Evolutionary conservation across 352 stramenopile genomes (phyloP).

Genomic region (Elongisporangium prolatum): DNA sequence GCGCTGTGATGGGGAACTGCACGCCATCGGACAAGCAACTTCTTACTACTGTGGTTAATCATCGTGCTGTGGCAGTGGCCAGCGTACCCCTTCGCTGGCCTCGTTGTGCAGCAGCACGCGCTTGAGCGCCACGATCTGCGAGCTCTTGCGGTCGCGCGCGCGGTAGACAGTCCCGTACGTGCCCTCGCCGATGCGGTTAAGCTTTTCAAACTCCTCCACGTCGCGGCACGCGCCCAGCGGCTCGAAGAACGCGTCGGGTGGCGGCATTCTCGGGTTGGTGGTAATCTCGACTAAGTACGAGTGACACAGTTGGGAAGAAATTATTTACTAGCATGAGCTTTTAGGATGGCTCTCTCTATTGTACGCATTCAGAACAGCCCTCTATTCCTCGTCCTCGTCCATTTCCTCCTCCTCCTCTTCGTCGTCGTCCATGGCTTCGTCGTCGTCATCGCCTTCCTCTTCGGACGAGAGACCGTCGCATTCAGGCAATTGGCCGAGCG

Average conservation of each 20-base stretch:
- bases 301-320: not conserved
- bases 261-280: not conserved
- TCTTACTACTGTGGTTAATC: no score
- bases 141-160: conserved; percentile 57
- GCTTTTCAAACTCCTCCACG: conserved; percentile 67
- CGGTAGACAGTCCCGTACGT: conserved; percentile 90
- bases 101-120: conserved; percentile 91
- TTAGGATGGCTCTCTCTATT: not conserved
- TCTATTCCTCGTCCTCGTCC: conserved; percentile 36
- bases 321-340: not conserved
- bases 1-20: conserved; percentile 73
- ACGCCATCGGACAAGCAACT: not conserved
- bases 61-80: not conserved
- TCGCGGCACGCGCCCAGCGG: conserved; percentile 42
- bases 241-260: conserved; percentile 19
- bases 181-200: conserved; percentile 79
- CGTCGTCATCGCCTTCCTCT: conserved; percentile 53
- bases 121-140: conserved; percentile 88
- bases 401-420: conserved; percentile 40
- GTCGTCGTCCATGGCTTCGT: conserved; percentile 32
- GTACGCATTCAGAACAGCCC: not conserved
- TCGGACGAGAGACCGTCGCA: conserved; percentile 74
- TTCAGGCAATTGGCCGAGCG: conserved; percentile 74
- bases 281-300: not conserved
- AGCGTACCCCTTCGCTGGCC: conserved; percentile 77